Evolutionary conservation across 1,284 basidiomycete species (phyloP).

Genomic region (Cerioporus squamosus): DNA sequence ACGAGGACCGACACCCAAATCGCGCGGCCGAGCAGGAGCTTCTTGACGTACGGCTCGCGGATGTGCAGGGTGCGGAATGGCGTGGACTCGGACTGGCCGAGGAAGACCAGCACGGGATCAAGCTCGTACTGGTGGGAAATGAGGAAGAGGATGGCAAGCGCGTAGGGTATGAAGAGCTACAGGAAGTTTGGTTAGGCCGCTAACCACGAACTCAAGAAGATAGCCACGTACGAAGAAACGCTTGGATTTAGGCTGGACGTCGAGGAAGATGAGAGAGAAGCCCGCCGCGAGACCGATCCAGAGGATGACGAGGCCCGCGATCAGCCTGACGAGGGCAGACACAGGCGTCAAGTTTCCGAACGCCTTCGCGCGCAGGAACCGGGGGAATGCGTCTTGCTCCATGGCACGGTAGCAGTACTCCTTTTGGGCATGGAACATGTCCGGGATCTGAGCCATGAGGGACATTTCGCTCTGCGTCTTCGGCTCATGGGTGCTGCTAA

Average conservation of each 20-base stretch:
- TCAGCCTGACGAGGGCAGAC: constrained; percentile 83
- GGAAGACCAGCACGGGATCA: constrained; percentile 88
- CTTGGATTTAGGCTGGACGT: constrained; percentile 87
- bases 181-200: too few species aligned
- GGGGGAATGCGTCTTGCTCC: constrained; percentile 97
- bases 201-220: neutral
- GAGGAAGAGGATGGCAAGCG: constrained; percentile 88
- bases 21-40: constrained; percentile 85
- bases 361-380: constrained; percentile 94
- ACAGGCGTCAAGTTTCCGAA: constrained; percentile 96
- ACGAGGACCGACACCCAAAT: constrained; percentile 84
- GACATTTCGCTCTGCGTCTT: constrained; percentile 71
- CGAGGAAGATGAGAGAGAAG: constrained; percentile 93
- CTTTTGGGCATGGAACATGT: constrained; percentile 97
- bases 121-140: constrained; percentile 96
- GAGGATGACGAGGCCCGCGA: constrained; percentile 83
- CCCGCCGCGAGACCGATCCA: constrained; percentile 92
- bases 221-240: constrained; percentile 88
- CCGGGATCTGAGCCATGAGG: constrained; percentile 89
- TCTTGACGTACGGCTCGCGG: constrained; percentile 91
- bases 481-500: constrained; percentile 73
- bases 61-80: constrained; percentile 92
- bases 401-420: constrained; percentile 97
- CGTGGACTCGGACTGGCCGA: constrained; percentile 86
- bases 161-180: constrained; percentile 93